Evolutionary conservation across 129 eudicot genomes (phyloP), one percentile per base, ranked within the genome.

Genomic region (Centaurea solstitialis): DNA sequence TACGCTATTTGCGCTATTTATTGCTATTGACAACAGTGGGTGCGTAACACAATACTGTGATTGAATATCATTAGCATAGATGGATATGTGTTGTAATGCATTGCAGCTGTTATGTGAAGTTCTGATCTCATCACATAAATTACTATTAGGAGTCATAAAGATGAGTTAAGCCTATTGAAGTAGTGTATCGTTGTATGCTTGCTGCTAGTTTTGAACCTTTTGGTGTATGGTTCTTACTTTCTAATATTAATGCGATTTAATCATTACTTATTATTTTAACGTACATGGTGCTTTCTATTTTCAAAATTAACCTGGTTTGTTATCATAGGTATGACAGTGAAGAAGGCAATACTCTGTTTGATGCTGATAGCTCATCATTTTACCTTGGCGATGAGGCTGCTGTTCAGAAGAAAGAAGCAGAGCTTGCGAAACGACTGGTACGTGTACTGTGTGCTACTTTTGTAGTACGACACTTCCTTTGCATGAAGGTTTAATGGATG

Each of bases 361-460:
- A 90, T 82, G 90, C 85, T 37, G 94, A 88, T 15, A 86, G 81
- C 86, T 88, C 94, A 50, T 90, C 91, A 12, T 90, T 88, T 88
- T 90, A 80, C 69, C 84, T 79, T 76, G 94, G 87, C 0, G 90
- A 90, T 23, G 94, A 84, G 37, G 86, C 87, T 38, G 76, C 92
- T 45, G 78, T 84, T 67, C 77, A 90, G 83, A 90, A 90, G 87
- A 90, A 90, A 80, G 90, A 90, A 79, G 91, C 87, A 12, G 89
- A 90, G 62, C 78, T 88, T 76, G 75, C 94, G 13, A 90, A 90
- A 82, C 74, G 85, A 64, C 90, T 90, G 89, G 94, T 87, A 87
- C 21, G 88, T 79, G 50, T 79, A 24, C 64, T 53, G 64, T 17
- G 21, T 53, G 64, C 9, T 5, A 17, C 64, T 53, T 7, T 53